These are phyloP conservation scores for Haplosporangium sp. DNA, from an alignment of 371 early-diverging fungal species.

Conservation along the genomic window DNA sequence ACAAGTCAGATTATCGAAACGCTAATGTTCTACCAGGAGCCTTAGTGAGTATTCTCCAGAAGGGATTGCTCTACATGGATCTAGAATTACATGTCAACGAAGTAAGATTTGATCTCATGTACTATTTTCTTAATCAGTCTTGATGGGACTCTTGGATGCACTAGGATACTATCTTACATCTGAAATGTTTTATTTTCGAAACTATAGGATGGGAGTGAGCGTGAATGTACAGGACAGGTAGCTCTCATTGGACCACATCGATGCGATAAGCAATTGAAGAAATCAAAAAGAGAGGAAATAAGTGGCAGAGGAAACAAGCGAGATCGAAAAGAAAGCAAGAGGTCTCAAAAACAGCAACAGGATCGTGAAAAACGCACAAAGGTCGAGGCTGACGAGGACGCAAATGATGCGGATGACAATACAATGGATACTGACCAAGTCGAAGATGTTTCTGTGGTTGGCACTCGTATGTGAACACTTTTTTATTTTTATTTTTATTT, in stretches of 20 bases:
- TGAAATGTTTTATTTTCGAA: neutral
- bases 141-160: neutral
- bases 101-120: constrained; percentile 52
- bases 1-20: constrained; percentile 72
- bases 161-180: too few species aligned
- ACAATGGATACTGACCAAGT: constrained; percentile 47
- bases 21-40: constrained; percentile 87
- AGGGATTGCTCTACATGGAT: constrained; percentile 93
- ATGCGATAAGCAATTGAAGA: constrained; percentile 64
- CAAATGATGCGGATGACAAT: constrained; percentile 21
- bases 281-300: constrained; percentile 51
- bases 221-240: constrained; percentile 81
- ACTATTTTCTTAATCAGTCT: neutral
- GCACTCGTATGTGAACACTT: constrained; percentile 35
- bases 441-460: constrained; percentile 48
- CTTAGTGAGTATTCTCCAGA: constrained; percentile 89
- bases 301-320: constrained; percentile 56
- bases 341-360: constrained; percentile 60
- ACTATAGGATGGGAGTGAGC: constrained; percentile 79
- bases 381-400: constrained; percentile 30
- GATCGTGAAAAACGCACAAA: constrained; percentile 64
- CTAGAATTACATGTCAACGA: constrained; percentile 87
- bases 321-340: constrained; percentile 66
- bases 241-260: constrained; percentile 79
- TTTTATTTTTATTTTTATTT: neutral